phyloP scores from a whole-genome alignment of 768 basidiomycete genomes.

The Lentinula edodes region DNA sequence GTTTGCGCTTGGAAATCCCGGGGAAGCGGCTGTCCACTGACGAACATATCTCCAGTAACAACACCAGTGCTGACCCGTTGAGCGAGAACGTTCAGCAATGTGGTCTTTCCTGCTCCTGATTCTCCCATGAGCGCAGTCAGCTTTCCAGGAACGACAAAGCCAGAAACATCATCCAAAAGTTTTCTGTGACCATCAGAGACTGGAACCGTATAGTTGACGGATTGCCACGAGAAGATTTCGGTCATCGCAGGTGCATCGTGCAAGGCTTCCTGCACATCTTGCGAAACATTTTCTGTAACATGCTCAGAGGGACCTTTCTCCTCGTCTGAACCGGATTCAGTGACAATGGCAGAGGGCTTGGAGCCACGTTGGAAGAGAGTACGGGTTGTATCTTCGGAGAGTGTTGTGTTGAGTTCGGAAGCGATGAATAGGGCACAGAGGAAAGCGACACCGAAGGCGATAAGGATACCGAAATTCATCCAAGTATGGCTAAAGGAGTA shows the following conservation, averaged over 20 bases:
- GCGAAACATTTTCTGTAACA: conserved; percentile 9
- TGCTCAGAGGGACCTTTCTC: conserved; percentile 21
- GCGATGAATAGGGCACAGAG: conserved; percentile 48
- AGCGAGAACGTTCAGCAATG: conserved; percentile 52
- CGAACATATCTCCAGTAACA: conserved; percentile 43
- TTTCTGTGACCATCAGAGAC: conserved; percentile 38
- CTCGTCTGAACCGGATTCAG: conserved; percentile 14
- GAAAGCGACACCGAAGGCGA: conserved; percentile 62
- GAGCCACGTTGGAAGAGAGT: conserved; percentile 65
- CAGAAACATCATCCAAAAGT: conserved; percentile 69
- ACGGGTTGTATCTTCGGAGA: conserved; percentile 24
- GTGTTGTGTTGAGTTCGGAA: conserved; percentile 47
- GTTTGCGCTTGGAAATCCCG: conserved; percentile 62
- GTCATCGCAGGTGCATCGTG: conserved; percentile 38
- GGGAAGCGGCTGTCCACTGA: conserved; percentile 50
- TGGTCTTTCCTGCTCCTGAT: conserved; percentile 52
- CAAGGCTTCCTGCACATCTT: conserved; percentile 23
- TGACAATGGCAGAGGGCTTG: conserved; percentile 13
- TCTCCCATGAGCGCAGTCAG: conserved; percentile 75
- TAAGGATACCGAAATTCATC: conserved; percentile 64
- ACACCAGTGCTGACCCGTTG: conserved; percentile 43
- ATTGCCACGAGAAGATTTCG: conserved; percentile 78
- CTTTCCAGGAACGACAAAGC: conserved; percentile 78
- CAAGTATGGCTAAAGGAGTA: conserved; percentile 35
- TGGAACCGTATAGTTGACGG: conserved; percentile 61